Percentiles rank a stretch among this genome's conserved stretches.
These are phyloP conservation scores for Croton setiger DNA, from an alignment of 441 rosid species.

Conservation along the genomic window DNA sequence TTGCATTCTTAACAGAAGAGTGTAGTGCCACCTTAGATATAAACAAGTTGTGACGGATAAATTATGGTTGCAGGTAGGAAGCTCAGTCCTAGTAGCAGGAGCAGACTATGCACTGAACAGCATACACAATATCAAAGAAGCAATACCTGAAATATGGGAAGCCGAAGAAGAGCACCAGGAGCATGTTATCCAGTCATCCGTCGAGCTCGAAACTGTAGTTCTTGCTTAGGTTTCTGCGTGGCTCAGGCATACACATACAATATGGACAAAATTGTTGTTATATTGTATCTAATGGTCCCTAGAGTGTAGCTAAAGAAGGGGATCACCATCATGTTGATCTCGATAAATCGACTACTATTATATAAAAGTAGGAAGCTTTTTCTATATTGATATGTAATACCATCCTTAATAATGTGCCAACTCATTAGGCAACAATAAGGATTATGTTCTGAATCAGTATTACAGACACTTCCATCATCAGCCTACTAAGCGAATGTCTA, in stretches of 20 bases:
- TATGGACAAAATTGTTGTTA: too few relatives aligned
- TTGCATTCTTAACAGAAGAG: not conserved
- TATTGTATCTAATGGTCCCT: too few relatives aligned
- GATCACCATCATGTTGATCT: too few relatives aligned
- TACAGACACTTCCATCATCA: constrained; percentile 10
- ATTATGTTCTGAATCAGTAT: constrained; percentile 1
- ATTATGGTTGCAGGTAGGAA: constrained; percentile 54
- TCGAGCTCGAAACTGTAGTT: constrained; percentile 58
- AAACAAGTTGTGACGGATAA: not conserved
- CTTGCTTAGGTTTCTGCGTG: constrained; percentile 42
- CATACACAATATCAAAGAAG: constrained; percentile 78
- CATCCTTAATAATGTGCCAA: not conserved
- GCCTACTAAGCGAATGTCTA: constrained; percentile 2
- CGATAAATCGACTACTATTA: too few relatives aligned
- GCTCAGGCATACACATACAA: not conserved
- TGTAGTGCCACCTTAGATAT: not conserved
- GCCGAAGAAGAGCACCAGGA: constrained; percentile 48
- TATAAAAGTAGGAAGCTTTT: not conserved
- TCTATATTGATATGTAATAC: not conserved
- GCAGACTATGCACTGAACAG: constrained; percentile 73
- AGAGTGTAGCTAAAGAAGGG: too few relatives aligned
- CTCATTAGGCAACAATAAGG: not conserved
- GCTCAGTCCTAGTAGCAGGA: constrained; percentile 51
- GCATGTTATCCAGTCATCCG: constrained; percentile 47
- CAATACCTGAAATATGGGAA: constrained; percentile 81